Conservation (phyloP, 2,329 filamentous ascomycete genomes). For the Sphaerulina vaccinii region DNA sequence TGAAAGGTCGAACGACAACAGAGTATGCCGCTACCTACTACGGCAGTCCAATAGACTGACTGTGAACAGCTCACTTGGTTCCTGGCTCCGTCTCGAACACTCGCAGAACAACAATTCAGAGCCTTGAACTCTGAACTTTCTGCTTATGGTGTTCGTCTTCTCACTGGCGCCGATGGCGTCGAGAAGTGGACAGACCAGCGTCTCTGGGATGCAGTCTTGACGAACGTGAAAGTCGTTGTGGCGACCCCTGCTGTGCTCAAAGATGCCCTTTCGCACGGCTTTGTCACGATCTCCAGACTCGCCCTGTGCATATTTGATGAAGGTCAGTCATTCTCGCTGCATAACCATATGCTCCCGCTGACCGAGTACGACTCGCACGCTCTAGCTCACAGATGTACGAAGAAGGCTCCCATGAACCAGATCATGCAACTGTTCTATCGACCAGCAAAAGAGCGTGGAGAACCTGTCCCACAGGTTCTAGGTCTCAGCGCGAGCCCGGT, state of each 20-base stretch:
- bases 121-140: conserved; percentile 40
- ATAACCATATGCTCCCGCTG: background rate
- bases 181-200: conserved; percentile 68
- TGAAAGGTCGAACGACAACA: conserved; percentile 37
- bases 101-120: conserved; percentile 47
- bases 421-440: conserved; percentile 76
- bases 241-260: conserved; percentile 73
- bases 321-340: conserved; percentile 49
- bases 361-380: background rate
- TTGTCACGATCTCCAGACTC: conserved; percentile 63
- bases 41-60: background rate
- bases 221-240: conserved; percentile 68
- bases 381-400: conserved; percentile 70
- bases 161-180: conserved; percentile 68
- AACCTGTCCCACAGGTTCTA: conserved; percentile 63
- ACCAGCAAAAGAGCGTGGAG: conserved; percentile 38
- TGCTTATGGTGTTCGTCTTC: conserved; percentile 57
- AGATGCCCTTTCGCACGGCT: conserved; percentile 73
- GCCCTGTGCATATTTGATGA: conserved; percentile 79
- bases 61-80: conserved; percentile 46
- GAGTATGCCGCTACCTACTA: conserved; percentile 32
- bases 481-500: conserved; percentile 80
- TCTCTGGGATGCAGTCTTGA: conserved; percentile 67
- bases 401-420: conserved; percentile 61
- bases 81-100: conserved; percentile 45